A percentile compares a stretch with the other conserved stretches of the same genome.
Conservation (phyloP, 371 early-diverging fungal species). For the Massospora cicadina region DNA sequence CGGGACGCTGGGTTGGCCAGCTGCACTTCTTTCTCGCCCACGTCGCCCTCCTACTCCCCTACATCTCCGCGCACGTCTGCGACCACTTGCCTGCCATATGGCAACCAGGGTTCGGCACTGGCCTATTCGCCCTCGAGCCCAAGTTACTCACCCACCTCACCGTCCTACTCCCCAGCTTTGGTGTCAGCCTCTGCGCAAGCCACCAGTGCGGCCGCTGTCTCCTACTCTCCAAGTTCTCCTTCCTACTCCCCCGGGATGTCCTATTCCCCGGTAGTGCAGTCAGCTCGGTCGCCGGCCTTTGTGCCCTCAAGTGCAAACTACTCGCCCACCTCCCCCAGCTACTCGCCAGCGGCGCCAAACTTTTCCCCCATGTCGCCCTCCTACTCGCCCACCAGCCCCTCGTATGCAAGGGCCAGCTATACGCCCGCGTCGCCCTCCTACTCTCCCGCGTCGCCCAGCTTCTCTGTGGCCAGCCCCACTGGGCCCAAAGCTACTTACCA, state of each 20-base stretch:
- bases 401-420: conserved; percentile 34
- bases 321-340: conserved; percentile 44
- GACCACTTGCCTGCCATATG: not conserved
- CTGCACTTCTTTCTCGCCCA: conserved; percentile 30
- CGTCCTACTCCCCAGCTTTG: conserved; percentile 37
- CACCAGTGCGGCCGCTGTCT: conserved; percentile 31
- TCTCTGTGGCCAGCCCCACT: conserved; percentile 25
- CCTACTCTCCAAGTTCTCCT: conserved; percentile 24
- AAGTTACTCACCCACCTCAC: conserved; percentile 51
- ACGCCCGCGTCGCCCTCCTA: conserved; percentile 64
- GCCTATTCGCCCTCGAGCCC: not conserved
- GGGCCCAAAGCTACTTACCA: conserved; percentile 30
- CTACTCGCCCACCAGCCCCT: not conserved
- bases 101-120: not conserved
- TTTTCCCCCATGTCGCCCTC: conserved; percentile 57
- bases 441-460: conserved; percentile 42
- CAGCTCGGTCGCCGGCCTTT: conserved; percentile 14
- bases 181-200: conserved; percentile 28
- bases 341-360: conserved; percentile 48
- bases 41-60: conserved; percentile 40
- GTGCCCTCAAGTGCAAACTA: not conserved
- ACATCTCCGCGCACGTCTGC: conserved; percentile 24
- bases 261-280: not conserved
- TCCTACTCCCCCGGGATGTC: conserved; percentile 34
- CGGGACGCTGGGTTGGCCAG: conserved; percentile 32